Base-by-base conservation (phyloP, 2,329 filamentous ascomycete genomes). In the Epichloe uncinata region DNA sequence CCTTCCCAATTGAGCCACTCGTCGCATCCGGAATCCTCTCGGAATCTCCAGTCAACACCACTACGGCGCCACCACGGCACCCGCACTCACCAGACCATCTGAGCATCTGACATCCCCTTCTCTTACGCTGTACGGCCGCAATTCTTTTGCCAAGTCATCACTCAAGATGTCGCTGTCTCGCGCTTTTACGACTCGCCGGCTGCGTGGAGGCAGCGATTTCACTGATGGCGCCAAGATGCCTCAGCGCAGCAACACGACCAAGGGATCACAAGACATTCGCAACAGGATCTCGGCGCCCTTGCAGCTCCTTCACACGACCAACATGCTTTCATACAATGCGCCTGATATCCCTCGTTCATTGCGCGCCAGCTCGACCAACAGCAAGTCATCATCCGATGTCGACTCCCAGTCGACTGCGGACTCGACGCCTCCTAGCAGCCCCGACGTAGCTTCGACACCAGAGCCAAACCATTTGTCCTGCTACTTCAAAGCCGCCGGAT, bases 291-390 rank as follows among this genome's bases (percentile, higher is more conserved):
- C 93, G 1, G 80, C 77, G 3, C 93, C 93, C 0, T 77, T 95
- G 48, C 83, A 89, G 66, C 77, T 98, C 55, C 74, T 96, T 45
- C 94, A 93, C 52, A 95, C 91, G 5, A 97, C 93, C 58, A 98
- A 97, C 68, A 88, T 94, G 78, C 82, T 96, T 49, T 89, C 88
- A 7, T 95, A 95, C 75, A 91, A 91, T 63, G 90, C 93, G 9
- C 91, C 91, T 47, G 85, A 96, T 63, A 82, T 96, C 54, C 71
- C 72, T 42, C 74, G 61, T 61, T 64, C 56, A n/a, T 58, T 72
- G 11, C 78, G 76, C 38, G 72, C 72, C 61, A 73, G 72, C 58
- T 71, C 69, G 6, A 72, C 75, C 5, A 72, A 75, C 3, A 69
- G 66, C 51, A 74, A 76, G 57, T 85, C 83, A 3, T 80, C 80